Conservation (phyloP, 2,329 filamentous ascomycete genomes). For the Hymenoscyphus fructigenus region DNA sequence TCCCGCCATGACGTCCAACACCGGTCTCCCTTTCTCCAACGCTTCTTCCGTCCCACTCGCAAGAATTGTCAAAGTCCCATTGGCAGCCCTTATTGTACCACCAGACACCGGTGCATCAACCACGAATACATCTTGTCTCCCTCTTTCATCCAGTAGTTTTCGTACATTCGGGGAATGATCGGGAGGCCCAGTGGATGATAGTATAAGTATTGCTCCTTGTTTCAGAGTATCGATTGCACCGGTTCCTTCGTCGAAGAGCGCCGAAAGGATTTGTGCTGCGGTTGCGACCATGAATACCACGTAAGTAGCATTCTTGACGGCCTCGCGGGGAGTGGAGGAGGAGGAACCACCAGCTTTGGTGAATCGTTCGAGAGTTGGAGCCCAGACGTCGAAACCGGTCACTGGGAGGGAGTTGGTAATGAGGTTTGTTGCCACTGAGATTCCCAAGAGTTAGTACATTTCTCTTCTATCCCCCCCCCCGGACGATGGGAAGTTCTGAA, state of each 20-base stretch:
- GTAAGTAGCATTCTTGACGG: conserved; percentile 57
- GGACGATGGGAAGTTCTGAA: neutral
- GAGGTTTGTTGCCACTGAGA: conserved; percentile 65
- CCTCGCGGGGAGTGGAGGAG: conserved; percentile 59
- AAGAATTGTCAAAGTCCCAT: conserved; percentile 76
- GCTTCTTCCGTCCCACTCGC: conserved; percentile 59
- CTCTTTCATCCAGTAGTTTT: conserved; percentile 51
- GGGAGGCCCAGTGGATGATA: conserved; percentile 71
- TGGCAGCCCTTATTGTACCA: conserved; percentile 64
- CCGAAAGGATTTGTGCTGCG: conserved; percentile 64
- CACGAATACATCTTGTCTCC: conserved; percentile 63
- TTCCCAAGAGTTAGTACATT: neutral
- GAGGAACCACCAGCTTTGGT: conserved; percentile 58
- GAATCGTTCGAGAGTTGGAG: conserved; percentile 65
- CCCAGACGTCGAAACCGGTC: conserved; percentile 70
- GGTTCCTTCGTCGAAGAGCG: conserved; percentile 59
- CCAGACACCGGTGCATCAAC: conserved; percentile 74
- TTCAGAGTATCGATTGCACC: conserved; percentile 51
- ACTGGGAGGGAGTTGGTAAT: conserved; percentile 65
- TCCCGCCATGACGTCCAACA: conserved; percentile 62
- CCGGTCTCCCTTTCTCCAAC: conserved; percentile 53
- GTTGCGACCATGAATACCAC: conserved; percentile 77
- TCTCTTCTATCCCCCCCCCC: neutral
- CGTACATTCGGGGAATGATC: conserved; percentile 62
- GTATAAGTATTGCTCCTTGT: conserved; percentile 57